These are phyloP conservation scores for Stenogyne calaminthoides DNA, from an alignment of 305 asterid genomes.

Conservation along the genomic window DNA sequence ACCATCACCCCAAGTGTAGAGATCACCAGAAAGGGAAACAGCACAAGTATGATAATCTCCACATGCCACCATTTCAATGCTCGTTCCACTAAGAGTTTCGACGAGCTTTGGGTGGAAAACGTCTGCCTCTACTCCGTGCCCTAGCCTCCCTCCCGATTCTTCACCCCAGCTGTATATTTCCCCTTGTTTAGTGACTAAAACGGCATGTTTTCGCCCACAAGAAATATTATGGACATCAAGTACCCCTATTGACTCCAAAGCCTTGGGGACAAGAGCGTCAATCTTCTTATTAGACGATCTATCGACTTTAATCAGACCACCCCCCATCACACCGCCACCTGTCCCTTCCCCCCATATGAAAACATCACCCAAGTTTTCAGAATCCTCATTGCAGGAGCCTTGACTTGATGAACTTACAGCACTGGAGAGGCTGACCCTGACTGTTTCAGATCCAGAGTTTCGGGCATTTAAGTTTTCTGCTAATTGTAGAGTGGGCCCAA, in stretches of 20 bases:
- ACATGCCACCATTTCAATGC: conserved; percentile 69
- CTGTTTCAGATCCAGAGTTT: conserved; percentile 58
- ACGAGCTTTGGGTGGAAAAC: conserved; percentile 64
- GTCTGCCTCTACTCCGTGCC: conserved; percentile 78
- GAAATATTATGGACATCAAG: conserved; percentile 74
- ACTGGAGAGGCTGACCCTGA: conserved; percentile 88
- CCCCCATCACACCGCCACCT: conserved; percentile 67
- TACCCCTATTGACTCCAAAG: conserved; percentile 68
- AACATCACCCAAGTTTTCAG: conserved; percentile 81
- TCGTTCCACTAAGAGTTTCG: conserved; percentile 57
- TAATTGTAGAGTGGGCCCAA: conserved; percentile 34
- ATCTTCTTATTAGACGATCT: conserved; percentile 35
- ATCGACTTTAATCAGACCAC: conserved; percentile 48
- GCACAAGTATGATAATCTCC: conserved; percentile 89
- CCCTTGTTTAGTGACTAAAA: conserved; percentile 80
- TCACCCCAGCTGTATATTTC: conserved; percentile 94
- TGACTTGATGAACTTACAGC: conserved; percentile 93
- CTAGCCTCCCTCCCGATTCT: conserved; percentile 80
- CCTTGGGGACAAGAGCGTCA: conserved; percentile 67
- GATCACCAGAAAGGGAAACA: conserved; percentile 73
- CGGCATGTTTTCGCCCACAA: conserved; percentile 73
- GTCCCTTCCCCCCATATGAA: conserved; percentile 90
- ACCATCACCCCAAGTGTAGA: conserved; percentile 89
- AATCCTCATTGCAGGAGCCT: conserved; percentile 78
- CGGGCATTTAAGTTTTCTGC: conserved; percentile 53